Conservation (phyloP, 1,139 yeast species). For the Saccharomyces pastorianus region DNA sequence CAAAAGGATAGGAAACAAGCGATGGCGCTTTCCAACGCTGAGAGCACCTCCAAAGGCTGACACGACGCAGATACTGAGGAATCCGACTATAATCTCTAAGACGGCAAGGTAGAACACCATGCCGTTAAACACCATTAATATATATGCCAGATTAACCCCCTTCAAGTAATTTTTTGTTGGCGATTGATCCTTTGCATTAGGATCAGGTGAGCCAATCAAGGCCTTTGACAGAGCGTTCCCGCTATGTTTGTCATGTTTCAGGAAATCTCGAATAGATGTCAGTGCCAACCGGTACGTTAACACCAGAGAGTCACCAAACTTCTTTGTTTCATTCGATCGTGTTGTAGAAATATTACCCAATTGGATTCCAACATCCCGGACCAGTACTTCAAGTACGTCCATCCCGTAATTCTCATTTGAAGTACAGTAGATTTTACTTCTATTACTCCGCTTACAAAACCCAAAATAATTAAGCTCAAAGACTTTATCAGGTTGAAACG, state of each 20-base stretch:
- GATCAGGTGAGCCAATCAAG: not conserved
- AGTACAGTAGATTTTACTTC: conserved; percentile 18
- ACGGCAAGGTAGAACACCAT: conserved; percentile 5
- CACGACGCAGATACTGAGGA: conserved; percentile 5
- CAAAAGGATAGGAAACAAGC: conserved; percentile 8
- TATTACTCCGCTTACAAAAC: conserved; percentile 20
- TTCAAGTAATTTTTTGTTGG: conserved; percentile 4
- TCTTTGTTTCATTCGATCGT: conserved; percentile 14
- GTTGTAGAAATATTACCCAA: conserved; percentile 19
- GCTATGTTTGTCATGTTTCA: conserved; percentile 8
- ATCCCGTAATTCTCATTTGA: conserved; percentile 19
- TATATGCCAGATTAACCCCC: conserved; percentile 14
- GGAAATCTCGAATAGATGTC: conserved; percentile 12
- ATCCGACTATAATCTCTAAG: conserved; percentile 3
- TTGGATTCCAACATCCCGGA: conserved; percentile 28
- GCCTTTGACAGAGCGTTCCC: conserved; percentile 4
- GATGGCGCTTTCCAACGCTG: conserved; percentile 7
- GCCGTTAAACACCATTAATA: conserved; percentile 11
- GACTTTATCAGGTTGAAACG: conserved; percentile 18
- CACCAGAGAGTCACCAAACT: conserved; percentile 24
- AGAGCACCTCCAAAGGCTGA: conserved; percentile 13
- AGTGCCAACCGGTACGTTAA: conserved; percentile 18
- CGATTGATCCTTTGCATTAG: conserved; percentile 2
- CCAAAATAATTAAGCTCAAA: conserved; percentile 26
- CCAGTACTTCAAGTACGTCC: conserved; percentile 24